Percentiles rank a stretch among this genome's conserved stretches.
phyloP scores from a whole-genome alignment of 208 protist genomes.

The Trypanosoma rangeli region DNA sequence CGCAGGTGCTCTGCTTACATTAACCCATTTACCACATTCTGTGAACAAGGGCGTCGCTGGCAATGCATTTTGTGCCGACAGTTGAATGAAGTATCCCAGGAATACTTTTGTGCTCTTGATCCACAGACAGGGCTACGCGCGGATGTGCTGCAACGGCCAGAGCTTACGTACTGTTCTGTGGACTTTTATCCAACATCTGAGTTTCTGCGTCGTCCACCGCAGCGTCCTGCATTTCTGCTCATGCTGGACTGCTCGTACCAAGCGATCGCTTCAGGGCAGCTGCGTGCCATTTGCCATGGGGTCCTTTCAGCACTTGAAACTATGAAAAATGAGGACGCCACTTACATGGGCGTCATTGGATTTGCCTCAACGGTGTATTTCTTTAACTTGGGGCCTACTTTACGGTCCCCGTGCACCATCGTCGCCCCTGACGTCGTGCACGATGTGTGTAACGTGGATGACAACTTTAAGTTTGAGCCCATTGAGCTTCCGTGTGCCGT shows the following conservation, averaged over 20 bases:
- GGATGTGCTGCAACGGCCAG: conserved; percentile 85
- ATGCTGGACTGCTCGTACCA: conserved; percentile 95
- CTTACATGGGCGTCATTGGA: conserved; percentile 78
- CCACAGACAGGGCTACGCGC: conserved; percentile 68
- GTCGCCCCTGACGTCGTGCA: conserved; percentile 81
- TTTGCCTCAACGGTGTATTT: conserved; percentile 92
- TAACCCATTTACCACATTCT: conserved; percentile 97
- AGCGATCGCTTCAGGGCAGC: conserved; percentile 84
- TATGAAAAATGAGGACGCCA: conserved; percentile 76
- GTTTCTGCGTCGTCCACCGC: conserved; percentile 92
- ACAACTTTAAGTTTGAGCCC: conserved; percentile 77
- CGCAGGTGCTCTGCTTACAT: conserved; percentile 95
- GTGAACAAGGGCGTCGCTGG: conserved; percentile 92
- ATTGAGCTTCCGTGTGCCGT: conserved; percentile 79
- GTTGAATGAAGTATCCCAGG: conserved; percentile 87
- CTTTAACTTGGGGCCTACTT: conserved; percentile 82
- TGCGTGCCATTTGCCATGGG: conserved; percentile 64
- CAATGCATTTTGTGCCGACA: conserved; percentile 94
- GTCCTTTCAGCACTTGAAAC: conserved; percentile 68
- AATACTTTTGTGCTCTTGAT: conserved; percentile 90
- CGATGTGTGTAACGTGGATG: conserved; percentile 79
- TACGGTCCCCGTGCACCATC: conserved; percentile 85
- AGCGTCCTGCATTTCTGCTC: conserved; percentile 93
- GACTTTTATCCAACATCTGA: conserved; percentile 95
- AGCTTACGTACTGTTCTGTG: conserved; percentile 85